A percentile compares a stretch with the other conserved stretches of the same genome.
Conservation (phyloP, 2,329 filamentous ascomycete genomes). For the Calonectria montana region DNA sequence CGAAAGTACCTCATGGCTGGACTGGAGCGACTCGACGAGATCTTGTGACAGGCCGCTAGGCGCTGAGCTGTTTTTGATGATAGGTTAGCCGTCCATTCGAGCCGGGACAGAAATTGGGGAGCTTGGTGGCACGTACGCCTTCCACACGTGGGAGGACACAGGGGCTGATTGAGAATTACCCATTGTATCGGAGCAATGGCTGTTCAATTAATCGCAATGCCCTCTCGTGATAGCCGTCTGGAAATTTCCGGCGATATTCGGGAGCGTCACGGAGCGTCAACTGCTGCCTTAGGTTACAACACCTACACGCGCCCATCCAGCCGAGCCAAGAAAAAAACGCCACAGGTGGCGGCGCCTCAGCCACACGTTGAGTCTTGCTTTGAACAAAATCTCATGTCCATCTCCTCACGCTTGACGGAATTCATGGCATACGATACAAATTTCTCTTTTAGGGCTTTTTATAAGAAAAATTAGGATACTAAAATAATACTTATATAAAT, state of each 20-base stretch:
- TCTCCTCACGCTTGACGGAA: too few relatives aligned
- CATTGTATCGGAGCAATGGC: constrained; percentile 60
- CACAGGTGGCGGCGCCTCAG: constrained; percentile 36
- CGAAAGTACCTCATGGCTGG: constrained; percentile 80
- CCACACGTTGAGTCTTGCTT: neutral
- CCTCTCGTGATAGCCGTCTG: constrained; percentile 45
- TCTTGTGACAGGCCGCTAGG: constrained; percentile 77
- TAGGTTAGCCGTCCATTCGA: constrained; percentile 34
- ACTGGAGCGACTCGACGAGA: constrained; percentile 84
- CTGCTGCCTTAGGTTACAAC: constrained; percentile 48
- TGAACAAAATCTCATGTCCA: too few relatives aligned
- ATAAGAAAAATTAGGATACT: too few relatives aligned
- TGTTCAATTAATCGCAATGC: constrained; percentile 44
- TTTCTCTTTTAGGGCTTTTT: too few relatives aligned
- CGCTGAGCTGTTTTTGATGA: constrained; percentile 51
- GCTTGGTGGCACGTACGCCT: constrained; percentile 58
- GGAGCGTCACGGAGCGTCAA: constrained; percentile 45
- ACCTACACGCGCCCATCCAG: neutral
- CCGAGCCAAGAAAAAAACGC: constrained; percentile 16
- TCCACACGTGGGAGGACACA: constrained; percentile 60
- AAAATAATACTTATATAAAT: too few relatives aligned
- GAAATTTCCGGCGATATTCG: constrained; percentile 51
- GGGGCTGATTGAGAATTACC: constrained; percentile 69
- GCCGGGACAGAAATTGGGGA: neutral
- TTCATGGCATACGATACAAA: too few relatives aligned